phyloP scores from a whole-genome alignment of 352 stramenopile genomes.

The Pythium folliculosum region DNA sequence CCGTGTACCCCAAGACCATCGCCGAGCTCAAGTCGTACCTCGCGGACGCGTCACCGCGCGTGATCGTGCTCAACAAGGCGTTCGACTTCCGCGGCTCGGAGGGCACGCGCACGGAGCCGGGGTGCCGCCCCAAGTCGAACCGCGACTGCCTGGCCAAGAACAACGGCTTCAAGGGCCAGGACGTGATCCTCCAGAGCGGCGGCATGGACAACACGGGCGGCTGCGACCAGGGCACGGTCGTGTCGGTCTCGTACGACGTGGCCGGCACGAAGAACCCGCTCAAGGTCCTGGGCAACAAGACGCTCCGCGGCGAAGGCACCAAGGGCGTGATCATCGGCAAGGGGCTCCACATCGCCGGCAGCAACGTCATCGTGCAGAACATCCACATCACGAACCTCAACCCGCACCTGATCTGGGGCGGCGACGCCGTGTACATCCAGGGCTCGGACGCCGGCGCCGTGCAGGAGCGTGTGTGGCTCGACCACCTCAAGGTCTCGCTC shows the following conservation, averaged over 20 bases:
- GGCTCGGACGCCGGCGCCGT: slow-evolving; percentile 21
- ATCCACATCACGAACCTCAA: slow-evolving; percentile 61
- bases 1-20: slow-evolving; percentile 44
- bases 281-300: slow-evolving; percentile 38
- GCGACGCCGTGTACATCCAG: slow-evolving; percentile 32
- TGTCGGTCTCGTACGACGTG: slow-evolving; percentile 49
- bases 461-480: slow-evolving; percentile 45
- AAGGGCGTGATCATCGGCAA: slow-evolving; percentile 45
- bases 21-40: slow-evolving; percentile 48
- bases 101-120: slow-evolving; percentile 46
- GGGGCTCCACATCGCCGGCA: slow-evolving; percentile 34
- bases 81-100: slow-evolving; percentile 60
- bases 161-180: slow-evolving; percentile 52
- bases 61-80: slow-evolving; percentile 53
- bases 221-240: slow-evolving; percentile 34
- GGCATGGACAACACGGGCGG: slow-evolving; percentile 55
- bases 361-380: slow-evolving; percentile 60
- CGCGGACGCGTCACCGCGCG: slow-evolving; percentile 36
- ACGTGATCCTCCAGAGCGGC: slow-evolving; percentile 53
- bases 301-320: slow-evolving; percentile 40
- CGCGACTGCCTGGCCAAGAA: slow-evolving; percentile 50
- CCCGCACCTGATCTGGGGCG: slow-evolving; percentile 41
- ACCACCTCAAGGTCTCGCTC: slow-evolving; percentile 47
- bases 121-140: slow-evolving; percentile 42
- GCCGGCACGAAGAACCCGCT: slow-evolving; percentile 36